Evolutionary conservation across 768 basidiomycete species (phyloP), one percentile per base, ranked within the genome.

Genomic region (Austroboletus eburneus): DNA sequence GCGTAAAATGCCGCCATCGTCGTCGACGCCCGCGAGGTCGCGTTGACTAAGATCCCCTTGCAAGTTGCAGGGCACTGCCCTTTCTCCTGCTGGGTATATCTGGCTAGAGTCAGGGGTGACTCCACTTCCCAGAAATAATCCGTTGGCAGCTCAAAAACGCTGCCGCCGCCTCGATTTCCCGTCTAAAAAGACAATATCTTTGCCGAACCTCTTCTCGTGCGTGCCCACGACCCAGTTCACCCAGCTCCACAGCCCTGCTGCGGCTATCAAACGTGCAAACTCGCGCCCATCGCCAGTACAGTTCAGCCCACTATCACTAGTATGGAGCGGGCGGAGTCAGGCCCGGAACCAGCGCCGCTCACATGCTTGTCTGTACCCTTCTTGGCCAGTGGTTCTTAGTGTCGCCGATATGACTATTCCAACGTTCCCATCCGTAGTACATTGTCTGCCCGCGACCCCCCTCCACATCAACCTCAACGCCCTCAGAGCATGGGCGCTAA

Each of bases 1-100:
- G 75, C 73, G 61, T 79, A 81, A 52, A 74, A 55, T 36, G 44
- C 36, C 25, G 57, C 41, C 63, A 66, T 66, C 62, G 52, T 55
- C 49, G 51, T 44, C 38, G 42, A 43, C 52, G 54, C 29, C 34
- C 46, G 27, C 45, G 45, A 33, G 50, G 35, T 38, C 43, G 22
- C 53, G 42, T 60, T 48, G 54, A 49, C 47, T 48, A 53, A 52
- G 45, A 45, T 12, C 33, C 27, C 37, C n/a, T n/a, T n/a, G n/a
- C n/a, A n/a, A n/a, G n/a, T 24, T 12, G 40, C 38, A 47, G 54
- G 62, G 62, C 64, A 37, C 54, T 66, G 62, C 50, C 39, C 45
- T 24, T 20, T 34, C 39, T 39, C n/a, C n/a, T n/a, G 40, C 51
- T 44, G 51, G 29, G 46, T 48, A 56, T 59, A 59, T 57, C 53